Evolutionary conservation across 73 alveolate species (phyloP).

Genomic region (Uronychia binucleata): DNA sequence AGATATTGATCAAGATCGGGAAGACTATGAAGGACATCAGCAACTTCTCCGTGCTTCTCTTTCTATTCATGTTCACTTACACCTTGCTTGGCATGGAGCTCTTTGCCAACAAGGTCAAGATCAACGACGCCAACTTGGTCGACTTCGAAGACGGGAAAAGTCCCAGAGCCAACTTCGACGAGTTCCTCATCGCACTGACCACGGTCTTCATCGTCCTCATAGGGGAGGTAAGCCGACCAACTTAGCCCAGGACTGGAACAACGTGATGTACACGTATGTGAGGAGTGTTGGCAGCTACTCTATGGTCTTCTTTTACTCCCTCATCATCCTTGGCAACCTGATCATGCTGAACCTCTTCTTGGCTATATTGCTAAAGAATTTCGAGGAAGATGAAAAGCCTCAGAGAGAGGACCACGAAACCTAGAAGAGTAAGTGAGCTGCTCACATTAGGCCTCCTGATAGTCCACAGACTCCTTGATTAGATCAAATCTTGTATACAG

Average conservation of each 20-base stretch:
- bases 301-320: constrained; percentile 26
- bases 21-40: constrained; percentile 39
- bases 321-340: constrained; percentile 34
- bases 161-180: constrained; percentile 58
- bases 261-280: constrained; percentile 1
- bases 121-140: constrained; percentile 5
- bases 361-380: constrained; percentile 52
- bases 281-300: constrained; percentile 24
- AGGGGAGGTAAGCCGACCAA: no score
- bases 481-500: no score
- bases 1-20: constrained; percentile 40
- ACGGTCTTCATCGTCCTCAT: constrained; percentile 47
- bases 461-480: no score
- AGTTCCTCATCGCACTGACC: constrained; percentile 17
- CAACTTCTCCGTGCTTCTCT: constrained; percentile 54
- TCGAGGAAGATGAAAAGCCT: constrained; percentile 40
- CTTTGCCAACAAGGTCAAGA: constrained; percentile 61
- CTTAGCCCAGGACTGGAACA: constrained; percentile 57
- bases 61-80: constrained; percentile 59
- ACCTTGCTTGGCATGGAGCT: constrained; percentile 77
- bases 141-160: constrained; percentile 19
- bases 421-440: no score
- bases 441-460: no score
- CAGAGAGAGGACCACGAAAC: no score
- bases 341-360: constrained; percentile 52